phyloP scores from a whole-genome alignment of 1,284 basidiomycete genomes.

The Malassezia psittaci region DNA sequence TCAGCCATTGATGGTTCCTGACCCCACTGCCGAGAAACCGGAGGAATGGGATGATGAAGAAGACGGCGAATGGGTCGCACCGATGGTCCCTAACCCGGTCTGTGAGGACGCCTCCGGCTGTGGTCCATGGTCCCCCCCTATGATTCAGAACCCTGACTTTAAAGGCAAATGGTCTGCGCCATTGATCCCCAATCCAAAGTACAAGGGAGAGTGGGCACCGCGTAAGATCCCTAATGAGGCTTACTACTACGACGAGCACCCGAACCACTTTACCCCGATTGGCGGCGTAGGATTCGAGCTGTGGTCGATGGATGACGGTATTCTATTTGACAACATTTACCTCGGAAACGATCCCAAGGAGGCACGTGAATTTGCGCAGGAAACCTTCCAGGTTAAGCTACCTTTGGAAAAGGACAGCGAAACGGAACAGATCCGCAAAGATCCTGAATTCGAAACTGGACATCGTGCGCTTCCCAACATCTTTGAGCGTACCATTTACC shows the following conservation, averaged over 20 bases:
- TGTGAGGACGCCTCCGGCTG: conserved; percentile 82
- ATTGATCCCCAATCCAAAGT: conserved; percentile 58
- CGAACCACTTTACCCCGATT: conserved; percentile 60
- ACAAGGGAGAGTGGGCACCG: conserved; percentile 41
- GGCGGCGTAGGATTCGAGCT: conserved; percentile 44
- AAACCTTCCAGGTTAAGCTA: conserved; percentile 40
- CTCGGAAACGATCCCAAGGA: conserved; percentile 38
- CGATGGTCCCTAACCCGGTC: conserved; percentile 65
- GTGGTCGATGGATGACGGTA: conserved; percentile 47
- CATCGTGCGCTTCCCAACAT: conserved; percentile 19
- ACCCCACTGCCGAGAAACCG: conserved; percentile 90
- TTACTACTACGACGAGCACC: conserved; percentile 79
- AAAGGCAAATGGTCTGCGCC: conserved; percentile 88
- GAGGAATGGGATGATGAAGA: conserved; percentile 99
- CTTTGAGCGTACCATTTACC: conserved; percentile 15
- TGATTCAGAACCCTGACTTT: conserved; percentile 94
- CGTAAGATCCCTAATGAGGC: conserved; percentile 60
- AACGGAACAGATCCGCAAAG: conserved; percentile 18
- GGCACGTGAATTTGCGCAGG: conserved; percentile 32
- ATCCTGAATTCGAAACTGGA: conserved; percentile 13
- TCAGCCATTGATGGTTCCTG: conserved; percentile 69
- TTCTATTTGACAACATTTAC: conserved; percentile 47
- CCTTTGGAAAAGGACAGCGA: conserved; percentile 40
- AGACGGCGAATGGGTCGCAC: conserved; percentile 94
- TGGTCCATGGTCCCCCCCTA: conserved; percentile 78